These are phyloP conservation scores for Theileria orientalis DNA, from an alignment of 169 alveolate species.

Conservation along the genomic window DNA sequence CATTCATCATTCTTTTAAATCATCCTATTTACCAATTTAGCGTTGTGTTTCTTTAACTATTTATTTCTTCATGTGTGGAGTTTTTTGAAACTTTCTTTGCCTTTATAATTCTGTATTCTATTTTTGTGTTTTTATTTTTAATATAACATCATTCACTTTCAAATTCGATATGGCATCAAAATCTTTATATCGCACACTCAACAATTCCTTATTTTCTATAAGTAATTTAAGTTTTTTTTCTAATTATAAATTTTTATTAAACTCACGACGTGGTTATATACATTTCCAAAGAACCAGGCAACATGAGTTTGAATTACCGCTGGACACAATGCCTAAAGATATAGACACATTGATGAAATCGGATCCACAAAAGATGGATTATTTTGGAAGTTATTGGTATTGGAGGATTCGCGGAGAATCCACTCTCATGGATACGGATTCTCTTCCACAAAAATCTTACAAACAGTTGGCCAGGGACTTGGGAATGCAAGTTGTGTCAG, in stretches of 20 bases:
- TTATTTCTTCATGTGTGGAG: not conserved
- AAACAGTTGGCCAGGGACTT: constrained; percentile 85
- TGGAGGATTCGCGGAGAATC: constrained; percentile 84
- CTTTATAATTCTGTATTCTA: not conserved
- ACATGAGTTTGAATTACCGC: constrained; percentile 83
- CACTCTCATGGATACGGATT: constrained; percentile 74
- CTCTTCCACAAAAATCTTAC: constrained; percentile 78
- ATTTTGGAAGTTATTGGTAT: constrained; percentile 84
- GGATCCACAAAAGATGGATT: constrained; percentile 80
- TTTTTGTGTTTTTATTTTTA: not conserved
- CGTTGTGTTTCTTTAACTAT: no score
- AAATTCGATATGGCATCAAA: not conserved
- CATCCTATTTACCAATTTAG: not conserved
- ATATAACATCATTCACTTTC: not conserved
- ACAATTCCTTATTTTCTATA: not conserved
- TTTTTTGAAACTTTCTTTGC: not conserved
- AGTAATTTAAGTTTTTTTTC: not conserved
- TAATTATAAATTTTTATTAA: no score
- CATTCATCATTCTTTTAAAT: not conserved
- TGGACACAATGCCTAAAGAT: constrained; percentile 86
- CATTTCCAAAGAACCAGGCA: constrained; percentile 80
- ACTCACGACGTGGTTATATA: constrained; percentile 56
- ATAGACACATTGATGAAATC: constrained; percentile 73
- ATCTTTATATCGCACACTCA: not conserved
- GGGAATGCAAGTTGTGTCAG: constrained; percentile 82